Evolutionary conservation across 2,329 filamentous ascomycete species (phyloP).

Genomic region (Hyphodiscus sp.): DNA sequence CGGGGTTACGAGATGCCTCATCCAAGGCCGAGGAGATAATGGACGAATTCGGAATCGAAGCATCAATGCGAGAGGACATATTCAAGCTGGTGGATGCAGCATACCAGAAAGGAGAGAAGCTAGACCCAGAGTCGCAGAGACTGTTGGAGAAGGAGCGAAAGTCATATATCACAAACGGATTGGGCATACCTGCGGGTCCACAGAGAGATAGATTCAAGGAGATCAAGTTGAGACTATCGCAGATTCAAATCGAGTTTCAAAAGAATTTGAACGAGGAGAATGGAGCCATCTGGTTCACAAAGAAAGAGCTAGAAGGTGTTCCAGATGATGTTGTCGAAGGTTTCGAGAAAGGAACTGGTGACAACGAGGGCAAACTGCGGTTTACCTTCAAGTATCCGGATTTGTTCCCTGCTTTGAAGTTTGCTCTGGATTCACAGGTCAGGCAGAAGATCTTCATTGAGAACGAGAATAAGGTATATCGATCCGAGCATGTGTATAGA

Average conservation of each 20-base stretch:
- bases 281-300: slow-evolving; percentile 73
- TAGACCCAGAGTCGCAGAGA: slow-evolving; percentile 65
- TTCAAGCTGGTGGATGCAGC: slow-evolving; percentile 60
- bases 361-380: slow-evolving; percentile 67
- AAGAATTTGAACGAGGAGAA: slow-evolving; percentile 81
- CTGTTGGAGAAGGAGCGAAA: slow-evolving; percentile 73
- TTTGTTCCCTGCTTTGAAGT: slow-evolving; percentile 71
- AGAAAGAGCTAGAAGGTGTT: slow-evolving; percentile 67
- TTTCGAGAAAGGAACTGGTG: slow-evolving; percentile 65
- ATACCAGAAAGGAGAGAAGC: slow-evolving; percentile 49
- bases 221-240: slow-evolving; percentile 73
- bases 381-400: slow-evolving; percentile 81
- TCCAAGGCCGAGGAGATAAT: slow-evolving; percentile 70
- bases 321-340: slow-evolving; percentile 60
- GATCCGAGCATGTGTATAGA: slow-evolving; percentile 3
- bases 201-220: slow-evolving; percentile 77
- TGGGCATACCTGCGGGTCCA: slow-evolving; percentile 62
- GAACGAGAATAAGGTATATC: slow-evolving; percentile 68
- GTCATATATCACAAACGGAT: slow-evolving; percentile 68
- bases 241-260: slow-evolving; percentile 67
- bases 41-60: slow-evolving; percentile 72
- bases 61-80: slow-evolving; percentile 74
- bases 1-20: slow-evolving; percentile 65
- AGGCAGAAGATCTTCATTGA: slow-evolving; percentile 63
- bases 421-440: slow-evolving; percentile 63